phyloP scores from a whole-genome alignment of 129 eudicot genomes.

The Escallonia herrerae region DNA sequence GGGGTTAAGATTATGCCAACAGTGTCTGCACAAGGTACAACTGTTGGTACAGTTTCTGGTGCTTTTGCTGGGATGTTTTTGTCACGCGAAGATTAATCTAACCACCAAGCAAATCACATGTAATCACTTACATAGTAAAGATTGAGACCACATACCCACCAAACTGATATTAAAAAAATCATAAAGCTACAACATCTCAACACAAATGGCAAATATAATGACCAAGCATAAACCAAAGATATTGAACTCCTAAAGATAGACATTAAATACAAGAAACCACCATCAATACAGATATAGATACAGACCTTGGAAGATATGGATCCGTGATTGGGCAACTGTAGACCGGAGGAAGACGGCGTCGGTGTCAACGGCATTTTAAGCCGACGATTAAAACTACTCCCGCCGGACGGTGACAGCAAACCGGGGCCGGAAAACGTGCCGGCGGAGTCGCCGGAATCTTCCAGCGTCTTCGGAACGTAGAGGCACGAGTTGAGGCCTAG shows the following conservation, averaged over 20 bases:
- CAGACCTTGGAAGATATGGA: slow-evolving; percentile 60
- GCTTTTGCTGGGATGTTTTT: too few species aligned
- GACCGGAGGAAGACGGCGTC: slow-evolving; percentile 92
- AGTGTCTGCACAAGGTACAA: too few species aligned
- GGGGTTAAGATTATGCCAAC: too few species aligned
- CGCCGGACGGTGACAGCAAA: slow-evolving; percentile 29
- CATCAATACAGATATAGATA: background rate
- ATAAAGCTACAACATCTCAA: background rate
- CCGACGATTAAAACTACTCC: slow-evolving; percentile 30
- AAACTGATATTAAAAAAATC: background rate
- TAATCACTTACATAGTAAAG: background rate
- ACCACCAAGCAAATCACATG: slow-evolving; percentile 1
- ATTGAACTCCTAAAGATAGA: background rate
- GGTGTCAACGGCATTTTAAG: slow-evolving; percentile 68
- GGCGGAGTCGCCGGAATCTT: slow-evolving; percentile 28
- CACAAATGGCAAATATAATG: background rate
- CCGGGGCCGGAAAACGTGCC: slow-evolving; percentile 20
- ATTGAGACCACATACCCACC: background rate
- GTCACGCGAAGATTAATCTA: background rate
- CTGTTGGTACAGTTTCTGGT: too few species aligned
- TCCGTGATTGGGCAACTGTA: slow-evolving; percentile 46
- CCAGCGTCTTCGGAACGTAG: slow-evolving; percentile 47
- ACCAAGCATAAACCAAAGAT: background rate
- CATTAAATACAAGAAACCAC: background rate
- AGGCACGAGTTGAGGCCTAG: slow-evolving; percentile 58